Base-by-base conservation (phyloP, 1,284 basidiomycete genomes). In the Tilletia setariae region DNA sequence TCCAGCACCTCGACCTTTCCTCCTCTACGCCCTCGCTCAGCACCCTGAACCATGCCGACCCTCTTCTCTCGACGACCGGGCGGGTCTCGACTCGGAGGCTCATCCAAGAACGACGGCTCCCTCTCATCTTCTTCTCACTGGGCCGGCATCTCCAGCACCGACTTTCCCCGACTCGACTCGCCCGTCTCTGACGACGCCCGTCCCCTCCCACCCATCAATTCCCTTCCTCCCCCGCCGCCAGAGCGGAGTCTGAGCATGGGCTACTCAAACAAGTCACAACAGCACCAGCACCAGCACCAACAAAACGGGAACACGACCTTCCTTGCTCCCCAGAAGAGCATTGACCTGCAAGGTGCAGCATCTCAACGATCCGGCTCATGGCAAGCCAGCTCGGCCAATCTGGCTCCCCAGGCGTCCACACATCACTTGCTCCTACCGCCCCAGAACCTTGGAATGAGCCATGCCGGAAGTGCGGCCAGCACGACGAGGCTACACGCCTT, bases 161-260 rank as follows among this genome's bases (percentile, higher is more conserved):
- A 64, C 43, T 35, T 40, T 30, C 64, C 46, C 3, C 46, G 40
- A 28, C 51, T 40, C 64, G 40, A 40, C 46, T 64, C 63, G 2
- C 44, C 44, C 46, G n/a, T 23, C 43, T 49, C 72, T 4, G 74
- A 74, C 35, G 72, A 53, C 21, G 51, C 51, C 21, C 51, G 51
- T 23, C 51, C 51, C 1, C 51, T 53, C 6, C 51, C 51, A 25
- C 51, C 51, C 51, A 53, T 53, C 51, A 53, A 53, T 23, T 53
- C 51, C 6, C 23, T 53, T 23, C 51, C 51, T 25, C n/a, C 21
- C 21, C 35, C 35, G 35, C 35, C 35, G 6, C 35, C 35, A 40
- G 51, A 53, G 28, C 51, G 51, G 3, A 25, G 23, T 25, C n/a
- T 53, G 21, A 25, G 23, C 2, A n/a, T 13, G n/a, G 51, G 51